phyloP scores from a whole-genome alignment of 352 stramenopile genomes.

The Pythium aquatile region DNA sequence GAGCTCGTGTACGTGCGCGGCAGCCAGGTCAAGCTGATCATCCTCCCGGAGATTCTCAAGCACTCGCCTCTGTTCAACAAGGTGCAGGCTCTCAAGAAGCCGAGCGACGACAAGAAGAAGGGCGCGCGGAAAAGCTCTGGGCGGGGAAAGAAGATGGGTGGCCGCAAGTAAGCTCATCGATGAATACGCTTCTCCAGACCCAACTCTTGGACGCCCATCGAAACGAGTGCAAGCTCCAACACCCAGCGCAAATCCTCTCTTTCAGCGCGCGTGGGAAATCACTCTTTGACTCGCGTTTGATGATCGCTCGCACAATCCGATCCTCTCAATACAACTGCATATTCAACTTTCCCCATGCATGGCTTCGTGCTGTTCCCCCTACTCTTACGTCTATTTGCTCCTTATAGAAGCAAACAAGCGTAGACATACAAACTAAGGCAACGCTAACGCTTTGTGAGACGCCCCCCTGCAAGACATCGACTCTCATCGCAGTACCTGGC shows the following conservation, averaged over 20 bases:
- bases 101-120: constrained; percentile 47
- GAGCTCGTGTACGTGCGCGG: constrained; percentile 94
- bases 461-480: no score
- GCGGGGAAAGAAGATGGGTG: constrained; percentile 7
- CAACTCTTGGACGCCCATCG: background rate
- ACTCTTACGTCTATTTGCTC: no score
- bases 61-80: constrained; percentile 97
- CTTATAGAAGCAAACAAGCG: no score
- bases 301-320: background rate
- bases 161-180: constrained; percentile 11
- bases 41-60: constrained; percentile 96
- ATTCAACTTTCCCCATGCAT: background rate
- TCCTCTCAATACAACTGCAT: background rate
- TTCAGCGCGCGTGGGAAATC: background rate
- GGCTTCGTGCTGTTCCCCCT: no score
- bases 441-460: no score
- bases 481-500: no score
- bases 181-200: background rate
- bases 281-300: background rate
- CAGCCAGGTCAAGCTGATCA: constrained; percentile 97
- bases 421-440: no score
- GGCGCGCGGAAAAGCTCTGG: constrained; percentile 19
- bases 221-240: background rate
- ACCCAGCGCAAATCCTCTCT: background rate
- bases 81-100: constrained; percentile 87